Evolutionary conservation across 2,329 filamentous ascomycete species (phyloP), one percentile per base, ranked within the genome.

Genomic region (Aspergillus niger): DNA sequence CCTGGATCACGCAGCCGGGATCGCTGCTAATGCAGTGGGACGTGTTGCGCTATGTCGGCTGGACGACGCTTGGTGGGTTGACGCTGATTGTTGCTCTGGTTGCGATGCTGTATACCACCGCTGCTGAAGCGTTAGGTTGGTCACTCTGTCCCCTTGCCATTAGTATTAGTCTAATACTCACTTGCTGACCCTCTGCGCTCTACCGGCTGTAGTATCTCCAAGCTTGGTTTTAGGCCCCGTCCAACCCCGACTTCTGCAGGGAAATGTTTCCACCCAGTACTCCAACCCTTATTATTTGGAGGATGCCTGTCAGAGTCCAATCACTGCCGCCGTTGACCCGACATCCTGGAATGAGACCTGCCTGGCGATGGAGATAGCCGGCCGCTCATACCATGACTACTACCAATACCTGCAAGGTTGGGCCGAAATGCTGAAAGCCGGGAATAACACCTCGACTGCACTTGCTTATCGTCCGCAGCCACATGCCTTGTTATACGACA

Each of bases 61-160:
- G 85, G 1, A 89, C 88, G 0, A 65, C 90, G 0, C 76, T 93
- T 1, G 91, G 91, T 0, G 70, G 82, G 1, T 69, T 92, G 2
- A 85, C 88, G 0, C 73, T 94, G 13, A 77, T 85, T 1, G 88
- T 88, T 2, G 86, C 90, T 0, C 62, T 92, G 2, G 80, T 86
- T 1, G 85, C 88, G 0, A 86, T 89, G 68, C 81, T 94, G 5
- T 95, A 93, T 70, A 91, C 89, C 0, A 90, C 90, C 2, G 91
- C 91, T 0, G 89, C 89, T 0, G 89, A 91, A 63, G 87, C 90
- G 8, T 79, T 94, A 69, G 79, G 79, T 81, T 62, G 52, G 72
- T 69, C 22, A 8, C 15, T 38, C 1, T 7, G 8, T 11, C 17
- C 11, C 8, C 20, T 39, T 7, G 38, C 15, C 13, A 24, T 10